Percentiles rank a stretch among this genome's conserved stretches.
These are phyloP conservation scores for Trichoderma endophyticum DNA, from an alignment of 2,329 filamentous ascomycete species.

Conservation along the genomic window DNA sequence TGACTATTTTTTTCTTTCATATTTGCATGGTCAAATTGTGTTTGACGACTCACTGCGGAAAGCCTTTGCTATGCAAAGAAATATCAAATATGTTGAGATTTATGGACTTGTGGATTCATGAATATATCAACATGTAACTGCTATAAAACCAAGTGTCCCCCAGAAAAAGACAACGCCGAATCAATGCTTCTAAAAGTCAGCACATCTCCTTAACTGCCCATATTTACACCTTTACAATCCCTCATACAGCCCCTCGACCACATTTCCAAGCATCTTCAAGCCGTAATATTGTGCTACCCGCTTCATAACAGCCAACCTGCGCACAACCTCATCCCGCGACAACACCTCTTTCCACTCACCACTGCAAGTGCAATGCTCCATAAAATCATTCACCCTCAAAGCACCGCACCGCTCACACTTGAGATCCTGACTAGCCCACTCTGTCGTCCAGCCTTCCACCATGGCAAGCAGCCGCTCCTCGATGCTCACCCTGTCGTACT, in stretches of 20 bases:
- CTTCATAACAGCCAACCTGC: constrained; percentile 64
- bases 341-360: constrained; percentile 78
- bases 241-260: constrained; percentile 62
- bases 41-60: not conserved
- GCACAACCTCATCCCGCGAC: constrained; percentile 62
- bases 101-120: not conserved
- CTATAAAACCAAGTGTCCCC: not conserved
- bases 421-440: constrained; percentile 87
- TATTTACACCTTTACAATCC: constrained; percentile 36
- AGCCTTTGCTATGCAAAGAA: not conserved
- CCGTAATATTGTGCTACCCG: constrained; percentile 77
- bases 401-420: constrained; percentile 72
- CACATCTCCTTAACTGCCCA: not conserved
- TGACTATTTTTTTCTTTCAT: not conserved
- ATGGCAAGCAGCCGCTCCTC: constrained; percentile 79
- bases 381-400: constrained; percentile 83
- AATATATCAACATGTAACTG: not conserved
- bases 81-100: not conserved
- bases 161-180: not conserved
- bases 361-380: constrained; percentile 93
- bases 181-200: not conserved
- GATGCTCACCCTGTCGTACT: constrained; percentile 74
- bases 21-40: not conserved
- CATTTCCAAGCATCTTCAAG: constrained; percentile 73
- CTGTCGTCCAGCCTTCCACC: constrained; percentile 70